A percentile compares a stretch with the other conserved stretches of the same genome.
phyloP scores from a whole-genome alignment of 345 rosid species.

The Linum trigynum region DNA sequence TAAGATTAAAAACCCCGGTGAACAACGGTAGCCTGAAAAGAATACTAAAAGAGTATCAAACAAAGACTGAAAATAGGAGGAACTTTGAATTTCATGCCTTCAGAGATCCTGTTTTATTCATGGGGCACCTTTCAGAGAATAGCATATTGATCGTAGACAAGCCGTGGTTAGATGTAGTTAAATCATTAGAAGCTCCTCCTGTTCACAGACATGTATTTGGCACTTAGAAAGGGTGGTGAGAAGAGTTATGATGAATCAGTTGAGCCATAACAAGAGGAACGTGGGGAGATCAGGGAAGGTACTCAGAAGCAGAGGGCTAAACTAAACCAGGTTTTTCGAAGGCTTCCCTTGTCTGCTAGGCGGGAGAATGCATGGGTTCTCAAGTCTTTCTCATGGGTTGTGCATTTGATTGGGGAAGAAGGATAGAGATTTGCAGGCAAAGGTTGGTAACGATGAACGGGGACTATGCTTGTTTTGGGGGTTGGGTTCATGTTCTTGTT shows the following conservation, averaged over 20 bases:
- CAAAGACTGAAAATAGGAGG: conserved; percentile 39
- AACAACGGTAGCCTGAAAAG: conserved; percentile 45
- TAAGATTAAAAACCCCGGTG: conserved; percentile 31
- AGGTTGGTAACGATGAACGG: no score
- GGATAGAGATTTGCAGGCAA: no score
- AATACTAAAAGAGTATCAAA: conserved; percentile 33
- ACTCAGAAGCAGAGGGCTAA: no score
- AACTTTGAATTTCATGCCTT: conserved; percentile 71
- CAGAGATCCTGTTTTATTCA: conserved; percentile 78
- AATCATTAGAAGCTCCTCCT: conserved; percentile 59
- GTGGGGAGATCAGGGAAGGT: no score
- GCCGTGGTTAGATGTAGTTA: conserved; percentile 87
- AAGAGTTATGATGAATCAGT: no score
- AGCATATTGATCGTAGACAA: conserved; percentile 73
- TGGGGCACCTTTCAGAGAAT: conserved; percentile 68
- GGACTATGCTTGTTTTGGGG: no score
- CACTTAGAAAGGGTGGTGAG: conserved; percentile 23
- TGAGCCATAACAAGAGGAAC: background rate
- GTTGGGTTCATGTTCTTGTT: no score
- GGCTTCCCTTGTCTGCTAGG: no score
- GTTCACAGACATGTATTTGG: conserved; percentile 92
- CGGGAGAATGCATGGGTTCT: no score
- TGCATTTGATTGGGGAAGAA: no score
- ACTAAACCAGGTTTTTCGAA: no score
- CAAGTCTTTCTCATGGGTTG: no score